Evolutionary conservation across 2,329 filamentous ascomycete genomes (phyloP).

Genomic region (Ophiostoma ulmi): DNA sequence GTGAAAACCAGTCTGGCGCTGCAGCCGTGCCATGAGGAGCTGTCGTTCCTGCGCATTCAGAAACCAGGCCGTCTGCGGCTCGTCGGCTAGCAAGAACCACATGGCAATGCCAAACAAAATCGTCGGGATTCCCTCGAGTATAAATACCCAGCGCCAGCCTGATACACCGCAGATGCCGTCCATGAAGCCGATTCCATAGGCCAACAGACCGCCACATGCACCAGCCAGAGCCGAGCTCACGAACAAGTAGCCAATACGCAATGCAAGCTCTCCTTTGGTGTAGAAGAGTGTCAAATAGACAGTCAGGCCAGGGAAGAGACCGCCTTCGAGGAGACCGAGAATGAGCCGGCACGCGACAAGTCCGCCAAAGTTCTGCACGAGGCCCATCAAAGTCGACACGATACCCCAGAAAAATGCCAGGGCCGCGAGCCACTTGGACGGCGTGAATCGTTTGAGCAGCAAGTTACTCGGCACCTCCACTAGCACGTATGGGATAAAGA

Average conservation of each 20-base stretch:
- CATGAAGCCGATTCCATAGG: constrained; percentile 36
- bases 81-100: constrained; percentile 43
- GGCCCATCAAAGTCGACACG: constrained; percentile 63
- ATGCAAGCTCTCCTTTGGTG: constrained; percentile 32
- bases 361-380: constrained; percentile 51
- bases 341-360: constrained; percentile 39
- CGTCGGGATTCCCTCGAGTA: constrained; percentile 49
- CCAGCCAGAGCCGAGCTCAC: constrained; percentile 24
- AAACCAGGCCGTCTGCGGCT: constrained; percentile 20
- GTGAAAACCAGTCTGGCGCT: constrained; percentile 33
- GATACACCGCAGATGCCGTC: constrained; percentile 36
- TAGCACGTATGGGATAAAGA: constrained; percentile 60
- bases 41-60: constrained; percentile 20
- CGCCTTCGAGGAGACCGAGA: constrained; percentile 33
- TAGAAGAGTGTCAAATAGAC: constrained; percentile 37
- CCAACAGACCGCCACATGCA: constrained; percentile 34
- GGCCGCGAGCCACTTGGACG: constrained; percentile 58
- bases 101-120: constrained; percentile 40
- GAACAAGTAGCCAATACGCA: constrained; percentile 20
- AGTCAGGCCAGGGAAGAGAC: constrained; percentile 35
- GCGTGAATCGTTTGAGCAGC: constrained; percentile 57
- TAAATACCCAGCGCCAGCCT: constrained; percentile 45
- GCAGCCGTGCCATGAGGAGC: constrained; percentile 18
- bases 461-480: constrained; percentile 64
- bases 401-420: constrained; percentile 63